Conservation (phyloP, 2,329 filamentous ascomycete species). For the Tolypocladium guangdongense region DNA sequence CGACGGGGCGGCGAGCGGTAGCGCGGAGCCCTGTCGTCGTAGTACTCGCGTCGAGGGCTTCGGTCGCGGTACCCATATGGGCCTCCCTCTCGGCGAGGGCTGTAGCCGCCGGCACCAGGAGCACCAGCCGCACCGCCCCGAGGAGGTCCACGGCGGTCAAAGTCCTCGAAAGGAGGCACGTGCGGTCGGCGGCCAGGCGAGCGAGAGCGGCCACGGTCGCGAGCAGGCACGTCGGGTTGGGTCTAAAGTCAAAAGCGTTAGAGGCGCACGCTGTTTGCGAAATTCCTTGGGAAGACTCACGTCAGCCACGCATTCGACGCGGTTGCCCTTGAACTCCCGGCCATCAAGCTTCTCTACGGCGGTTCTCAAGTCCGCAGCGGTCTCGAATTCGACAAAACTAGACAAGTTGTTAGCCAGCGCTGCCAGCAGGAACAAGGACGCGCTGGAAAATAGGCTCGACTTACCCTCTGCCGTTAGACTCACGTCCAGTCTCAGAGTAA, state of each 20-base stretch:
- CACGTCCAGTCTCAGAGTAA: slow-evolving; percentile 90
- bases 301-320: slow-evolving; percentile 78
- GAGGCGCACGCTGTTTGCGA: background rate
- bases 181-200: slow-evolving; percentile 59
- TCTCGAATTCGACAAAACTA: slow-evolving; percentile 97
- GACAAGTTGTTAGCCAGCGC: slow-evolving; percentile 1
- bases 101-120: slow-evolving; percentile 55
- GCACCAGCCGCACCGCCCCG: slow-evolving; percentile 41
- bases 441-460: slow-evolving; percentile 19
- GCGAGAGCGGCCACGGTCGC: slow-evolving; percentile 67
- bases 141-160: slow-evolving; percentile 68
- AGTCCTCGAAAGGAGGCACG: slow-evolving; percentile 61
- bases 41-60: slow-evolving; percentile 78
- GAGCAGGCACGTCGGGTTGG: slow-evolving; percentile 63
- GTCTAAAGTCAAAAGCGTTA: slow-evolving; percentile 38
- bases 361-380: slow-evolving; percentile 73
- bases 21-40: slow-evolving; percentile 64
- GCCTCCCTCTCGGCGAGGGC: slow-evolving; percentile 57
- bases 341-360: slow-evolving; percentile 93
- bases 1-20: slow-evolving; percentile 74
- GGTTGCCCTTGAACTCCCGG: slow-evolving; percentile 82
- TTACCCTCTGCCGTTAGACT: slow-evolving; percentile 86
- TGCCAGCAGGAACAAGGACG: background rate
- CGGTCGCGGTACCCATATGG: slow-evolving; percentile 78
- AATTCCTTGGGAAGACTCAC: slow-evolving; percentile 34